Conservation (phyloP, 352 stramenopile species). For the Phytophthora syringae region DNA sequence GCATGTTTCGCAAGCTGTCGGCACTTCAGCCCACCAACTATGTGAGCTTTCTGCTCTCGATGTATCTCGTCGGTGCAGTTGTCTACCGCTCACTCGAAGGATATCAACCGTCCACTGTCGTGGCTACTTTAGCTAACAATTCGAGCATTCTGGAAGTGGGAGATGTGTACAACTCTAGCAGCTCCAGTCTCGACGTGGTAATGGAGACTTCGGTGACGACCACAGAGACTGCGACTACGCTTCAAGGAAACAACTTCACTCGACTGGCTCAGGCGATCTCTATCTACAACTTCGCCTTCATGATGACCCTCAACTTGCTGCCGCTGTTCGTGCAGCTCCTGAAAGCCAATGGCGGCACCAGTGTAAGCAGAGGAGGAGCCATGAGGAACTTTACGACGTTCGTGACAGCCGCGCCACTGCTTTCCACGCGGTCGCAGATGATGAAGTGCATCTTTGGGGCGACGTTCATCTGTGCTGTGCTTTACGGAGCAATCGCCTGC, state of each 20-base stretch:
- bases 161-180: not conserved
- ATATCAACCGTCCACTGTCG: slow-evolving; percentile 4
- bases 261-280: slow-evolving; percentile 61
- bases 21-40: slow-evolving; percentile 71
- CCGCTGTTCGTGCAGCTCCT: slow-evolving; percentile 75
- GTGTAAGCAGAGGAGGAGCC: slow-evolving; percentile 34
- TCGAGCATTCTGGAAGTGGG: not conserved
- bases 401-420: slow-evolving; percentile 24
- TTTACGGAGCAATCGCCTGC: slow-evolving; percentile 61
- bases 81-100: slow-evolving; percentile 45
- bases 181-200: not conserved
- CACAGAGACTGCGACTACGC: not conserved
- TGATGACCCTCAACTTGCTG: slow-evolving; percentile 81
- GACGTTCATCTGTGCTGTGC: slow-evolving; percentile 43
- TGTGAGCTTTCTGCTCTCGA: slow-evolving; percentile 62
- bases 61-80: slow-evolving; percentile 64
- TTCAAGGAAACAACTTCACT: slow-evolving; percentile 29
- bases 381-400: slow-evolving; percentile 40
- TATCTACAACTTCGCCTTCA: slow-evolving; percentile 85
- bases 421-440: slow-evolving; percentile 43
- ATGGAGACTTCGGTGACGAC: not conserved
- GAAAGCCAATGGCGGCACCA: slow-evolving; percentile 21
- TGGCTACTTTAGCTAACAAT: not conserved
- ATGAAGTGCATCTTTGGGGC: slow-evolving; percentile 52
- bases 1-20: slow-evolving; percentile 65